Evolutionary conservation across 2,329 filamentous ascomycete species (phyloP), one percentile per base, ranked within the genome.

Genomic region (Ophiostoma ulmi): DNA sequence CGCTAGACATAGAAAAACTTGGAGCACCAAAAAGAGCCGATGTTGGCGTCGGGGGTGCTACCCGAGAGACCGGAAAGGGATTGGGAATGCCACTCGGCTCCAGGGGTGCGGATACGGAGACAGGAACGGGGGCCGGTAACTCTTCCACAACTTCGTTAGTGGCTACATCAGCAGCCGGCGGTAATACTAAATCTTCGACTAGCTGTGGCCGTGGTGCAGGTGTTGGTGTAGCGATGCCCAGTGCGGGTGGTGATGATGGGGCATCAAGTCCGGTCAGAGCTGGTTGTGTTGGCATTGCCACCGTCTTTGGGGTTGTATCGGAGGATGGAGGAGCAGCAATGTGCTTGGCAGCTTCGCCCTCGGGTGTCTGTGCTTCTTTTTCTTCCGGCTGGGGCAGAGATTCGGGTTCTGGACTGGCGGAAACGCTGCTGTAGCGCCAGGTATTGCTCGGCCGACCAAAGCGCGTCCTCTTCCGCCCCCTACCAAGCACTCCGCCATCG

Each of bases 341-440:
- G 13, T 58, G 39, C 5, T 44, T 31, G 8, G 14, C 64, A 10
- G 65, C 26, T 20, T 17, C 67, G 4, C 8, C 58, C 8, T 69
- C 41, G 8, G 8, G n/a, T n/a, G 72, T 55, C 5, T 67, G 67
- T 11, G 73, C 71, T 1, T 69, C 66, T 5, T 72, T 72, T 1
- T 66, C 71, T 69, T 75, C 73, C 0, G 72, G 70, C 55, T 84
- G 80, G 44, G 83, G 84, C 75, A 90, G 86, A 2, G 91, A 91
- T 48, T 84, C 80, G 44, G 83, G 84, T 76, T 90, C 86, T 3
- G 92, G 91, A 69, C 89, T 94, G 8, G 88, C 88, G 0, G 91
- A 90, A 70, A 87, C 85, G 76, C 90, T 91, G 31, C 84, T 84
- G 75, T 94, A 91, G 73, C 86, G 89, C 94, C 94, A 97, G 38